These are phyloP conservation scores for Kwoniella sp. DNA, from an alignment of 768 basidiomycete species.

Conservation along the genomic window DNA sequence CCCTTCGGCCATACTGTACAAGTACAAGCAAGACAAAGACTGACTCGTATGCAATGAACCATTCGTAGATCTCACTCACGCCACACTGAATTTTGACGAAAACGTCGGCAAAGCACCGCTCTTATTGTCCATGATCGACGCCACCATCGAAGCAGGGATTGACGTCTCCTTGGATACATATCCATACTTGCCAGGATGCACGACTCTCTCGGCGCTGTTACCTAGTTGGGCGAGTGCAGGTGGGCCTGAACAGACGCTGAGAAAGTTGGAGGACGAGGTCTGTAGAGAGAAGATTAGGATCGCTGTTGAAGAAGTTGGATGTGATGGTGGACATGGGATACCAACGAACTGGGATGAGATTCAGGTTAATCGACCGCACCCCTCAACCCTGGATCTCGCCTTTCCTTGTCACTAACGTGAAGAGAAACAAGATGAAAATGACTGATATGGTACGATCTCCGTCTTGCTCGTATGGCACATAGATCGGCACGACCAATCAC, in stretches of 20 bases:
- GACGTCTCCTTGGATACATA: slow-evolving; percentile 52
- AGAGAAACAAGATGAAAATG: too few species aligned
- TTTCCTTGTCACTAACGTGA: too few species aligned
- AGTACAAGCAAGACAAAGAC: too few species aligned
- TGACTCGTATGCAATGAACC: neutral
- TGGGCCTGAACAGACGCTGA: slow-evolving; percentile 44
- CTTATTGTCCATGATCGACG: slow-evolving; percentile 44
- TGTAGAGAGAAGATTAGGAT: slow-evolving; percentile 43
- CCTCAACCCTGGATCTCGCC: too few species aligned
- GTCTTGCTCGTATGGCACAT: too few species aligned
- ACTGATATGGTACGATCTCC: too few species aligned
- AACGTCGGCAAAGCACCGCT: slow-evolving; percentile 47
- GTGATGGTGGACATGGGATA: slow-evolving; percentile 53
- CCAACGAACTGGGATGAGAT: slow-evolving; percentile 50
- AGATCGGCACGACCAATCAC: slow-evolving; percentile 40
- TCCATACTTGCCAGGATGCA: slow-evolving; percentile 52
- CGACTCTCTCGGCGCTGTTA: slow-evolving; percentile 47
- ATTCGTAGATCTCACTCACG: slow-evolving; percentile 49
- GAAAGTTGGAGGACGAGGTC: slow-evolving; percentile 33
- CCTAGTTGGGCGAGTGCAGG: slow-evolving; percentile 51
- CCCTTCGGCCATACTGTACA: too few species aligned
- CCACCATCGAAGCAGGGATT: slow-evolving; percentile 31
- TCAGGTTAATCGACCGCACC: slow-evolving; percentile 33
- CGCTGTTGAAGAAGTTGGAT: slow-evolving; percentile 46
- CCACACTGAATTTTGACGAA: slow-evolving; percentile 52